Percentiles rank a stretch among this genome's conserved stretches.
Conservation (phyloP, 352 stramenopile species). For the Pythium grandisporangium region DNA sequence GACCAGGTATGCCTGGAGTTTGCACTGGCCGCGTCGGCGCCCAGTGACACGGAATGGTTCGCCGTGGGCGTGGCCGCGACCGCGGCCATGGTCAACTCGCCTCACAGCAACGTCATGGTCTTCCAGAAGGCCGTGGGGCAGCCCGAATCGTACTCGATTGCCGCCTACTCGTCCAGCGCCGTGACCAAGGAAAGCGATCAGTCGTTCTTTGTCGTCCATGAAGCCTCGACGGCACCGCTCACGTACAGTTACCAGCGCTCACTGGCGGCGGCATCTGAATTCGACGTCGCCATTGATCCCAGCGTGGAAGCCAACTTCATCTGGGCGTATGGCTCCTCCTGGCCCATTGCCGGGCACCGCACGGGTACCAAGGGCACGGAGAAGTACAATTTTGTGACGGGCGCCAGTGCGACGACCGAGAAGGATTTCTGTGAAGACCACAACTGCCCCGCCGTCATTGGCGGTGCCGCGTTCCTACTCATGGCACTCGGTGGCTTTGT, state of each 20-base stretch:
- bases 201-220: slow-evolving; percentile 26
- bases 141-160: slow-evolving; percentile 38
- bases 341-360: slow-evolving; percentile 42
- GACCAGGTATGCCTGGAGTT: slow-evolving; percentile 65
- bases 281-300: slow-evolving; percentile 38
- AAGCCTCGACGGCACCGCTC: slow-evolving; percentile 27
- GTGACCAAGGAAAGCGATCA: slow-evolving; percentile 34
- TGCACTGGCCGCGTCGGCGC: slow-evolving; percentile 25
- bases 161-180: slow-evolving; percentile 32
- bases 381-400: slow-evolving; percentile 36
- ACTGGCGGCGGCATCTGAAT: slow-evolving; percentile 30
- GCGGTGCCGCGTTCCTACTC: slow-evolving; percentile 29
- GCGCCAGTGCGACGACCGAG: slow-evolving; percentile 5
- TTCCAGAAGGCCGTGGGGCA: slow-evolving; percentile 33
- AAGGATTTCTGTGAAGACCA: slow-evolving; percentile 37
- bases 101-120: slow-evolving; percentile 61
- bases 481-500: slow-evolving; percentile 51
- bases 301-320: slow-evolving; percentile 32
- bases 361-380: slow-evolving; percentile 39
- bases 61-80: slow-evolving; percentile 36
- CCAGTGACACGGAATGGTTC: slow-evolving; percentile 44
- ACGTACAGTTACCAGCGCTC: slow-evolving; percentile 69
- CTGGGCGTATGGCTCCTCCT: slow-evolving; percentile 65
- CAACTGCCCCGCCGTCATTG: slow-evolving; percentile 58
- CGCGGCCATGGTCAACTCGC: slow-evolving; percentile 59